Base-by-base conservation (phyloP, 257 asterid species). In the Solanum tacnaense region DNA sequence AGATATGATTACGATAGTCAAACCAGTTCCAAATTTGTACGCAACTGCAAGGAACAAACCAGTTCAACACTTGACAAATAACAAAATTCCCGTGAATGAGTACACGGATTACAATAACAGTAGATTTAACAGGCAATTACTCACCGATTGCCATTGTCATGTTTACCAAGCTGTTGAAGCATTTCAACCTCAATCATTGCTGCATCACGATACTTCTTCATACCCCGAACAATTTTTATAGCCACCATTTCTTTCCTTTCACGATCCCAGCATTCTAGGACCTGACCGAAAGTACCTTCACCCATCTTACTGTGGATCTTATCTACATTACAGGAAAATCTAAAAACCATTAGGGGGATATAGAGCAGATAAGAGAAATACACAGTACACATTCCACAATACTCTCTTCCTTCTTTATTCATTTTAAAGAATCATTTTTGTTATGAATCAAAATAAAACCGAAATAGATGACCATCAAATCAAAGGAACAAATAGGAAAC, bases 11-110 rank as follows among this genome's bases (percentile, higher is more conserved):
- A 93, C 98, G 99, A 96, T 95, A 96, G 99, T 95, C 99, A 96
- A 96, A 96, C 99, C 99, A 96, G 98, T 96, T 95, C 98, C 98
- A 94, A 94, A 96, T 89, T 95, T 95, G 99, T 83, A 96, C 99
- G 92, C 98, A 96, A 96, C 99, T 96, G 98, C 98, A 96, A 95
- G 96, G 95, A 94, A 95, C 93, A 95, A 96, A 95, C 92, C 90
- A 90, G 90, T 91, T 96, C 92, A 96, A 96, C 90, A 92, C 92
- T 46, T 87, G 91, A 91, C 74, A 88, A 88, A 89, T 86, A 74
- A 74, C 89, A 89, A 81, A 67, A 85, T 83, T 62, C 87, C 73
- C 67, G 62, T 38, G 44, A 81, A 29, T 29, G 60, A 29, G 81
- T 21, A 12, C 12, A 32, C 2, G 13, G 35, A 32, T n/a, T 8